These are phyloP conservation scores for Aspergillus piperis DNA, from an alignment of 2,329 filamentous ascomycete genomes.

Conservation along the genomic window DNA sequence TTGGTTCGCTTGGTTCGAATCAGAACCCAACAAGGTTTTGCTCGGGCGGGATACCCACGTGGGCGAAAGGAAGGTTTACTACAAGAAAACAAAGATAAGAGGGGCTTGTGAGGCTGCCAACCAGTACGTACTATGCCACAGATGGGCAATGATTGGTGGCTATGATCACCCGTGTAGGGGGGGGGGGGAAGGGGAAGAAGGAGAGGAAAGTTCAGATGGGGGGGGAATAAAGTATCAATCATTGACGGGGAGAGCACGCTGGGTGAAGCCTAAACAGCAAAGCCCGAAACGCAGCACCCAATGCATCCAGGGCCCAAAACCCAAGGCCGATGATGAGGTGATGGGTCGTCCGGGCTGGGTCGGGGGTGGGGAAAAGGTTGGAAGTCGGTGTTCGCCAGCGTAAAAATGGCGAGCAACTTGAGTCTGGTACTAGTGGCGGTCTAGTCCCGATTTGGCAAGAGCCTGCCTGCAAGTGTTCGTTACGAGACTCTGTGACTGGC, in stretches of 20 bases:
- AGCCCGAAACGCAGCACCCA: not conserved
- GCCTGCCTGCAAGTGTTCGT: constrained; percentile 15
- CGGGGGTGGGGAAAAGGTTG: constrained; percentile 8
- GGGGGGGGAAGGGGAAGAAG: not conserved
- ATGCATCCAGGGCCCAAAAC: not conserved
- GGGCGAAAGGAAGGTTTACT: constrained; percentile 11
- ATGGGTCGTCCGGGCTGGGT: constrained; percentile 6
- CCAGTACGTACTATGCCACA: not conserved
- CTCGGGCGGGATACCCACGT: constrained; percentile 20
- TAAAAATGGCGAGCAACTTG: constrained; percentile 3
- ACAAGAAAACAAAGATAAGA: not conserved
- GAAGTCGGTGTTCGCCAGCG: constrained; percentile 1
- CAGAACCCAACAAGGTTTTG: constrained; percentile 5
- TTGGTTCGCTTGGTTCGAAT: constrained; percentile 16
- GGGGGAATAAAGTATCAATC: not conserved
- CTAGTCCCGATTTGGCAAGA: constrained; percentile 12
- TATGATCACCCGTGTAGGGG: not conserved
- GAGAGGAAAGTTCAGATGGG: no score
- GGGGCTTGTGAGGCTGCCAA: not conserved
- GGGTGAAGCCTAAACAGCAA: not conserved
- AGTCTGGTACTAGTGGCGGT: constrained; percentile 7
- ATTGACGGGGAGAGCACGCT: not conserved
- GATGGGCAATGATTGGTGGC: not conserved
- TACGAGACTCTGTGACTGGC: constrained; percentile 12
- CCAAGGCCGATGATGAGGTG: not conserved